Percentiles rank a stretch among this genome's conserved stretches.
Conservation (phyloP, 352 stramenopile species). For the Pythium guiyangense region DNA sequence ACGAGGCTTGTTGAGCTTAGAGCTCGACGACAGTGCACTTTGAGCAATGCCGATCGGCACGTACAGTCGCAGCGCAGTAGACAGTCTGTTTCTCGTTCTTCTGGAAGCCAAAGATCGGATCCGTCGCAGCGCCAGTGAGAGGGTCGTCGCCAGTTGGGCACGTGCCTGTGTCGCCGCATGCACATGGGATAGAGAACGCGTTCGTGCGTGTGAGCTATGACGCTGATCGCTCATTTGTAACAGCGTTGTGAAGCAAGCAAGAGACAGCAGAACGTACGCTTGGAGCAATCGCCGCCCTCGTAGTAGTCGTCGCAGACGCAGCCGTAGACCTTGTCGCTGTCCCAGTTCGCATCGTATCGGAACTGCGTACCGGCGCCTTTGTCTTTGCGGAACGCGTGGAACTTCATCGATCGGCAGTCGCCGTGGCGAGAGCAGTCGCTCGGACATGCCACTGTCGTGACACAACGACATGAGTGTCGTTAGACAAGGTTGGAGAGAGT, state of each 20-base stretch:
- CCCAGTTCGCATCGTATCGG: constrained; percentile 64
- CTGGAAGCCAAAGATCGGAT: constrained; percentile 63
- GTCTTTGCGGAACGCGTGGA: constrained; percentile 60
- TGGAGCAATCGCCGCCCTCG: constrained; percentile 82
- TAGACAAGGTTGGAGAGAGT: neutral
- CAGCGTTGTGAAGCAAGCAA: neutral
- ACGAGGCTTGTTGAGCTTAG: neutral
- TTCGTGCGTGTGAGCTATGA: too few species aligned
- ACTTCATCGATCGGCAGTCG: constrained; percentile 69
- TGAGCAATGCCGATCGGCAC: neutral
- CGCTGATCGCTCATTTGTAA: too few species aligned
- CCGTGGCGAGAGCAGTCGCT: constrained; percentile 59
- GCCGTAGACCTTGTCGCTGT: constrained; percentile 86
- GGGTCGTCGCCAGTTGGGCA: constrained; percentile 66
- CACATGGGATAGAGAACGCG: too few species aligned
- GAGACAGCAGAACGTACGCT: constrained; percentile 26
- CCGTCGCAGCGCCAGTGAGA: constrained; percentile 56
- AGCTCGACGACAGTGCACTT: too few species aligned
- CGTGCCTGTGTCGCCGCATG: too few species aligned
- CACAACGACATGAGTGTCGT: neutral
- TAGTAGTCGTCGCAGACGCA: constrained; percentile 86
- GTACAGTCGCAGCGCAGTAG: constrained; percentile 55
- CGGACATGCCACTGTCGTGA: constrained; percentile 49
- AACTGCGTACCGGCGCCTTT: constrained; percentile 38
- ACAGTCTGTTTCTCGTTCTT: constrained; percentile 83